These are phyloP conservation scores for Diaporthe australafricana DNA, from an alignment of 2,329 filamentous ascomycete species.

Conservation along the genomic window DNA sequence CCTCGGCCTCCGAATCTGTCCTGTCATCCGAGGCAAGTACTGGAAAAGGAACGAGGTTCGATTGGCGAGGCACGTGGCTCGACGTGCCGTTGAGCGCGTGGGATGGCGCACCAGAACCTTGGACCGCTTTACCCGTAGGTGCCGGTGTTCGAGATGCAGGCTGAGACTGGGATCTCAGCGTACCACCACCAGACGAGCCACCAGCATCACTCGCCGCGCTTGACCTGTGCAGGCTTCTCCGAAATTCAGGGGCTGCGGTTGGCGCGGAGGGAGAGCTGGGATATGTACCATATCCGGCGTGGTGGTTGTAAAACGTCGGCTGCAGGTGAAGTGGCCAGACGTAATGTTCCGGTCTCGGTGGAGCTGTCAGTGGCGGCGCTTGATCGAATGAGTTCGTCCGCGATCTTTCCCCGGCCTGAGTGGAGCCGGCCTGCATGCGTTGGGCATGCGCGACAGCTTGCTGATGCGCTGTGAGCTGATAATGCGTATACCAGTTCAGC, in stretches of 20 bases:
- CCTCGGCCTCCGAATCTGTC: slow-evolving; percentile 59
- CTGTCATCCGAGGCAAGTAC: slow-evolving; percentile 68
- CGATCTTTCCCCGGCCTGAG: slow-evolving; percentile 59
- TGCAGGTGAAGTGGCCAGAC: slow-evolving; percentile 58
- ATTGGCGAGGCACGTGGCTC: slow-evolving; percentile 51
- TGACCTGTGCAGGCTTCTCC: slow-evolving; percentile 68
- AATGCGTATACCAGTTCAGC: slow-evolving; percentile 60
- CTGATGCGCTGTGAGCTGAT: slow-evolving; percentile 57
- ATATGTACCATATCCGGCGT: slow-evolving; percentile 61
- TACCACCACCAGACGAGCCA: slow-evolving; percentile 60
- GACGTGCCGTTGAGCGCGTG: slow-evolving; percentile 52
- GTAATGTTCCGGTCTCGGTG: slow-evolving; percentile 68
- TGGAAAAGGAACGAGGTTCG: slow-evolving; percentile 64
- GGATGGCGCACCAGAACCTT: slow-evolving; percentile 45
- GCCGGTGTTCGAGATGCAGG: slow-evolving; percentile 64
- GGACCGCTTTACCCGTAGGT: slow-evolving; percentile 46
- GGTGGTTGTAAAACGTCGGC: slow-evolving; percentile 50
- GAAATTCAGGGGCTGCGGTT: slow-evolving; percentile 61
- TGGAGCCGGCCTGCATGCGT: slow-evolving; percentile 53
- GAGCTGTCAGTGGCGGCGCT: slow-evolving; percentile 65
- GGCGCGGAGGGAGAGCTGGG: slow-evolving; percentile 66
- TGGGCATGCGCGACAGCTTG: slow-evolving; percentile 57
- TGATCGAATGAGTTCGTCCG: slow-evolving; percentile 74
- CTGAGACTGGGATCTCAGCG: slow-evolving; percentile 75
- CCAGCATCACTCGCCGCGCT: slow-evolving; percentile 61